A percentile compares a stretch with the other conserved stretches of the same genome.
These are phyloP conservation scores for Myxozyma neotropica DNA, from an alignment of 805 yeast species.

Conservation along the genomic window DNA sequence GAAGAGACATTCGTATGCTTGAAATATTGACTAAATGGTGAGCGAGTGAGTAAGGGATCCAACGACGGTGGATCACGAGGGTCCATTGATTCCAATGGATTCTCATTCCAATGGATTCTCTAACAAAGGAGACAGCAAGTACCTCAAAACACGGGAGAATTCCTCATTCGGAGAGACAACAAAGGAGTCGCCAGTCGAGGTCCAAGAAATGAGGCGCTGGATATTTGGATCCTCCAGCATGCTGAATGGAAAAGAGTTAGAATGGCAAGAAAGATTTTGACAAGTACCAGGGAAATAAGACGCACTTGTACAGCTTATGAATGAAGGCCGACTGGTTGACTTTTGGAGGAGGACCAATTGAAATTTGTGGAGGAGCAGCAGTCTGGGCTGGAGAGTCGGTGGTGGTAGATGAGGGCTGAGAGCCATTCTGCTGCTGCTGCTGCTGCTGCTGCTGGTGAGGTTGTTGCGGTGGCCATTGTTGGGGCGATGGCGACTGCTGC, in stretches of 20 bases:
- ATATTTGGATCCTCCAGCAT: conserved; percentile 82
- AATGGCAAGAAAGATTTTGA: neutral
- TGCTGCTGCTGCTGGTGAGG: neutral
- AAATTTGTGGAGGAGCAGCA: neutral
- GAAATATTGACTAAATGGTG: conserved; percentile 56
- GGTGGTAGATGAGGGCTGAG: neutral
- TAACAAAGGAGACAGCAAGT: too few relatives aligned
- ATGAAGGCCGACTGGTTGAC: conserved; percentile 67
- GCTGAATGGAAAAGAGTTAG: conserved; percentile 44
- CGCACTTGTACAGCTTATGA: conserved; percentile 69
- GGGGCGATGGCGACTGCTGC: too few relatives aligned
- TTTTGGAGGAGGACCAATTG: conserved; percentile 27
- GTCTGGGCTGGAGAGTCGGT: neutral
- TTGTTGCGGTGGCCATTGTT: neutral
- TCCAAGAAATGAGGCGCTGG: conserved; percentile 85
- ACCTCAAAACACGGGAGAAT: conserved; percentile 69
- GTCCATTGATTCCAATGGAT: too few relatives aligned
- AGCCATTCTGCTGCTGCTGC: neutral
- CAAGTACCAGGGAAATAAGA: neutral
- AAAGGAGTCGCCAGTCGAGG: conserved; percentile 68
- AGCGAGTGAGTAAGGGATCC: too few relatives aligned
- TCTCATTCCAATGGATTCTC: too few relatives aligned
- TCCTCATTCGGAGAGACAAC: conserved; percentile 83
- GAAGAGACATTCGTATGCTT: conserved; percentile 93
- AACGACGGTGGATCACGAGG: too few relatives aligned